phyloP scores from a whole-genome alignment of 2,329 filamentous ascomycete species.

The Pseudogymnoascus sp. region DNA sequence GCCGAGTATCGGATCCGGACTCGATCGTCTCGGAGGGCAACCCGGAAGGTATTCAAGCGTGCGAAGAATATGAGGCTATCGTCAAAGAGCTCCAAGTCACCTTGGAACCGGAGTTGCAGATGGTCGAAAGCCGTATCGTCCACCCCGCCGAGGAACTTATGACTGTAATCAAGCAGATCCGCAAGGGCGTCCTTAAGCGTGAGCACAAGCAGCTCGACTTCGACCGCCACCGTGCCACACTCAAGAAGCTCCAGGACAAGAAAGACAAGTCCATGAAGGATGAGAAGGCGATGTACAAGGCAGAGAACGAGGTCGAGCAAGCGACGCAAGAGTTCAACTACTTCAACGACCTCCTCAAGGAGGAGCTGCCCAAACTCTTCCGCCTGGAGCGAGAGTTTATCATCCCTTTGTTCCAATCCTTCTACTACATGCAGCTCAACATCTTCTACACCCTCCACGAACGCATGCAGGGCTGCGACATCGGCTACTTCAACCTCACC shows the following conservation, averaged over 20 bases:
- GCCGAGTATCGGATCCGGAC: constrained; percentile 86
- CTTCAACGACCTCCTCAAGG: constrained; percentile 95
- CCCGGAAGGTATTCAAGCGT: constrained; percentile 84
- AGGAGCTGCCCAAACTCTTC: constrained; percentile 90
- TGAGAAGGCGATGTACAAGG: constrained; percentile 94
- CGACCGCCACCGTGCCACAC: constrained; percentile 70
- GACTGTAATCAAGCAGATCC: constrained; percentile 90
- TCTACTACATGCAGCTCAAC: constrained; percentile 99
- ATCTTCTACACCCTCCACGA: constrained; percentile 98
- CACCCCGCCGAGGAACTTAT: constrained; percentile 87
- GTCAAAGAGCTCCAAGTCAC: constrained; percentile 86
- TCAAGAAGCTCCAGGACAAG: constrained; percentile 96
- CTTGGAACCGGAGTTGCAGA: constrained; percentile 84
- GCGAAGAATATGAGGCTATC: constrained; percentile 90
- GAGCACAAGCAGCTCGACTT: constrained; percentile 98
- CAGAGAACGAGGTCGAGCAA: constrained; percentile 82
- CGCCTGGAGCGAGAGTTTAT: constrained; percentile 88
- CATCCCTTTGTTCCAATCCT: constrained; percentile 91
- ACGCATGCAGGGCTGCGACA: constrained; percentile 94
- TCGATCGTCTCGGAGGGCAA: constrained; percentile 77
- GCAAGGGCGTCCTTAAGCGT: constrained; percentile 80
- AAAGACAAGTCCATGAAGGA: constrained; percentile 95
- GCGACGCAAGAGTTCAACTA: constrained; percentile 95
- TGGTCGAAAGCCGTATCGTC: constrained; percentile 90
- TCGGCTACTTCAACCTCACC: constrained; percentile 92